These are phyloP conservation scores for Lentinula sp. DNA, from an alignment of 768 basidiomycete genomes.

Conservation along the genomic window DNA sequence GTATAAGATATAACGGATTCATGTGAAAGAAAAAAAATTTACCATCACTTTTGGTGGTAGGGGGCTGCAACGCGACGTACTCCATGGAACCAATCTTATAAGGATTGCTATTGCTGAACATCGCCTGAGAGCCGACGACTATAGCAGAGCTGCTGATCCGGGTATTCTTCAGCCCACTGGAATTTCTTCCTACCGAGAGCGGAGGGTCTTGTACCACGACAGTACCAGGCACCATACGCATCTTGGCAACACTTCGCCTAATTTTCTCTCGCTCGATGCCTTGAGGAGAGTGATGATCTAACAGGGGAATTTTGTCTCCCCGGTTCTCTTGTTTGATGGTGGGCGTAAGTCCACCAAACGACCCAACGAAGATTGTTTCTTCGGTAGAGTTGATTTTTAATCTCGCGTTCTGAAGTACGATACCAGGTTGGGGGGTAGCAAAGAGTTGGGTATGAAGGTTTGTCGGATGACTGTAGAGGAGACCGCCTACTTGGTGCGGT, in stretches of 20 bases:
- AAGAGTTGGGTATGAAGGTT: constrained; percentile 47
- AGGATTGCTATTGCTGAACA: constrained; percentile 1
- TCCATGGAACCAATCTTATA: constrained; percentile 4
- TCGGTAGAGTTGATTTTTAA: not conserved
- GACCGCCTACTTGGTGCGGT: constrained; percentile 59
- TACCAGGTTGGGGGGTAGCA: constrained; percentile 50
- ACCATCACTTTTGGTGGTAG: not conserved
- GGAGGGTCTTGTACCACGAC: not conserved
- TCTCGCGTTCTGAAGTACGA: constrained; percentile 35
- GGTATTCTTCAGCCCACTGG: not conserved
- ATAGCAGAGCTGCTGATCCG: not conserved
- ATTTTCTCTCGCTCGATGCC: not conserved
- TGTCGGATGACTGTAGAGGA: constrained; percentile 53
- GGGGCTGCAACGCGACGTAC: not conserved
- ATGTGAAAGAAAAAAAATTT: not conserved
- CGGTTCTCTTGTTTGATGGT: not conserved
- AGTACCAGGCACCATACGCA: constrained; percentile 1
- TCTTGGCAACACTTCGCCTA: not conserved
- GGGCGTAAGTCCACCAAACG: constrained; percentile 39
- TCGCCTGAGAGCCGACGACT: not conserved
- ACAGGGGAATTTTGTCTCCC: not conserved
- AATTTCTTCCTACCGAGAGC: not conserved
- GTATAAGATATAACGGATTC: too few species aligned
- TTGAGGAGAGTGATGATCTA: not conserved
- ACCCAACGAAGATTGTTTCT: constrained; percentile 21